These are phyloP conservation scores for Fusarium sp. DNA, from an alignment of 2,329 filamentous ascomycete species.

Conservation along the genomic window DNA sequence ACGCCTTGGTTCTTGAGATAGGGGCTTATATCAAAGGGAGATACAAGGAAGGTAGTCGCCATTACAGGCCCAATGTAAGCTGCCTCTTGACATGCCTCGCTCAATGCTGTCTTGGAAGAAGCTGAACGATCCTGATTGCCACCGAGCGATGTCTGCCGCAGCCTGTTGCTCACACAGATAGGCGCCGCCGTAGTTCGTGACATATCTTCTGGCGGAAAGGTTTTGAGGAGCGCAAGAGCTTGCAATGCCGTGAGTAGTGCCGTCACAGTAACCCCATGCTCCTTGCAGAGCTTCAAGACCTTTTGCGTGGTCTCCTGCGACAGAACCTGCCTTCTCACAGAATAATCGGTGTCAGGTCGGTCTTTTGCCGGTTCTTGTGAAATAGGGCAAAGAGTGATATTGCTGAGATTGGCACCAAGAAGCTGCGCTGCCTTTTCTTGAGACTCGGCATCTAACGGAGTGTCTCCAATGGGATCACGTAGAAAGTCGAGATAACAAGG, in stretches of 20 bases:
- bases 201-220: background rate
- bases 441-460: background rate
- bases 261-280: background rate
- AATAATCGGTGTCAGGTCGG: background rate
- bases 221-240: background rate
- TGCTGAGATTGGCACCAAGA: background rate
- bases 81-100: background rate
- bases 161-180: slow-evolving; percentile 6
- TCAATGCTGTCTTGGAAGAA: background rate
- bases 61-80: background rate
- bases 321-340: background rate
- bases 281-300: background rate
- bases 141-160: background rate
- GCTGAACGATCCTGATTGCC: background rate
- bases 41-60: background rate
- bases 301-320: background rate
- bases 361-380: background rate
- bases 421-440: background rate
- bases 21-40: background rate
- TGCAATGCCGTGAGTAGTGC: background rate
- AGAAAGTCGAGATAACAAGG: slow-evolving; percentile 1
- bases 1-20: background rate
- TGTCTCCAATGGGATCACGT: background rate
- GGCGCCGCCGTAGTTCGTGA: background rate
- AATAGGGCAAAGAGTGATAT: slow-evolving; percentile 3